Evolutionary conservation across 2,329 filamentous ascomycete genomes (phyloP).

Genomic region (Ciborinia camelliae): DNA sequence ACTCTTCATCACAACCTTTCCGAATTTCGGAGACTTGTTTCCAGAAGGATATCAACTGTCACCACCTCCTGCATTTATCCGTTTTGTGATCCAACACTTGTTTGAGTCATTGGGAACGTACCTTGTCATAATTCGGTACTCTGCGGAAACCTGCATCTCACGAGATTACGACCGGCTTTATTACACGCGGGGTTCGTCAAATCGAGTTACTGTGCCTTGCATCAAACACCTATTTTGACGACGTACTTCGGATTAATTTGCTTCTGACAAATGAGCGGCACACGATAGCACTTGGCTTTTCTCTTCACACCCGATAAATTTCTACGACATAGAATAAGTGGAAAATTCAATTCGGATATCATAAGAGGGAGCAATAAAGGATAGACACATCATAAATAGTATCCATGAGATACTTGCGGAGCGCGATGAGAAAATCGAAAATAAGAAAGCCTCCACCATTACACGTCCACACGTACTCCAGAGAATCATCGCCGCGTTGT

Average conservation of each 20-base stretch:
- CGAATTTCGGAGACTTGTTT: slow-evolving; percentile 30
- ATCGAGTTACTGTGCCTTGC: slow-evolving; percentile 20
- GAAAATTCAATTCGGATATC: slow-evolving; percentile 2
- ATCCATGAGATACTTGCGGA: slow-evolving; percentile 44
- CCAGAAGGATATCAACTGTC: slow-evolving; percentile 34
- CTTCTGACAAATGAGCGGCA: slow-evolving; percentile 30
- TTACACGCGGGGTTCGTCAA: slow-evolving; percentile 23
- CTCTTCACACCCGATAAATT: slow-evolving; percentile 21
- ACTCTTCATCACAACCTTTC: slow-evolving; percentile 27
- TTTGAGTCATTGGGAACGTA: slow-evolving; percentile 27
- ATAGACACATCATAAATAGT: slow-evolving; percentile 51
- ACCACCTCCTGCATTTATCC: slow-evolving; percentile 31
- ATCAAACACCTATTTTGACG: slow-evolving; percentile 28
- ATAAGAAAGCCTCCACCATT: slow-evolving; percentile 36
- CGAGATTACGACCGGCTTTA: slow-evolving; percentile 33
- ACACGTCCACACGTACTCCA: slow-evolving; percentile 31
- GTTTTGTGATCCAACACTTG: slow-evolving; percentile 25
- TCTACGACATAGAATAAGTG: slow-evolving; percentile 12
- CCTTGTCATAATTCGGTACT: slow-evolving; percentile 30
- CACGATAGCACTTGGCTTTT: slow-evolving; percentile 27
- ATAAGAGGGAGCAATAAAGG: slow-evolving; percentile 14
- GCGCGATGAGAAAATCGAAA: slow-evolving; percentile 39
- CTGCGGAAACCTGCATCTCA: slow-evolving; percentile 32
- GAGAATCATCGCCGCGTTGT: slow-evolving; percentile 35
- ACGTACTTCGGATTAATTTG: slow-evolving; percentile 25